phyloP scores from a whole-genome alignment of 2,329 filamentous ascomycete genomes.

The Aspergillus pseudotamarii region DNA sequence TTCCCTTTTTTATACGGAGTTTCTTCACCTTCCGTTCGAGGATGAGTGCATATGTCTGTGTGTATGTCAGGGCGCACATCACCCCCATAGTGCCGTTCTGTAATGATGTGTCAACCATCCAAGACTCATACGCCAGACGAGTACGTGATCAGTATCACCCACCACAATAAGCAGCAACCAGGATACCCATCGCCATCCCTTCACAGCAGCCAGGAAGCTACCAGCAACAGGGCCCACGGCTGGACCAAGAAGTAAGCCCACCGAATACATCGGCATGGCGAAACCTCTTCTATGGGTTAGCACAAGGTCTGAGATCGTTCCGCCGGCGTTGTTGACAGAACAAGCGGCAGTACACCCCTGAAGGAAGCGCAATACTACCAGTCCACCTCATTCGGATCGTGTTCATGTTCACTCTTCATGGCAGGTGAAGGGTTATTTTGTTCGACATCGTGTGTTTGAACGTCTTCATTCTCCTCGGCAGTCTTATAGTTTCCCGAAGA shows the following conservation, averaged over 20 bases:
- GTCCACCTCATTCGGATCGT: slow-evolving; percentile 2
- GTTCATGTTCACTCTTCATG: neutral
- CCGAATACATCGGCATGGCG: slow-evolving; percentile 8
- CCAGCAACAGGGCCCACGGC: too few species aligned
- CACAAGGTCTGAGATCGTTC: slow-evolving; percentile 1
- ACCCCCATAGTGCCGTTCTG: too few species aligned
- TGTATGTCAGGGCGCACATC: too few species aligned
- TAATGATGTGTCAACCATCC: neutral
- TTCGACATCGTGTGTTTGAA: neutral
- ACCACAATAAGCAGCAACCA: slow-evolving; percentile 6
- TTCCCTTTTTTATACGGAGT: too few species aligned
- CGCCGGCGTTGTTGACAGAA: slow-evolving; percentile 2
- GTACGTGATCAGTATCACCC: neutral
- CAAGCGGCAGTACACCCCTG: slow-evolving; percentile 11
- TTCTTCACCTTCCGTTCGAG: too few species aligned
- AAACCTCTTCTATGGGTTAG: neutral
- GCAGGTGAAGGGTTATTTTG: neutral
- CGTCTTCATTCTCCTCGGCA: neutral
- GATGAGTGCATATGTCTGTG: too few species aligned
- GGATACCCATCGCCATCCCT: slow-evolving; percentile 10
- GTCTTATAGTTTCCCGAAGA: neutral
- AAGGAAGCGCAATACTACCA: slow-evolving; percentile 14
- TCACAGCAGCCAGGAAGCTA: too few species aligned
- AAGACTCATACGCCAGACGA: neutral
- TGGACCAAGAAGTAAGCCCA: neutral